Percentiles rank a stretch among this genome's conserved stretches.
These are phyloP conservation scores for Filobasidium floriforme DNA, from an alignment of 768 basidiomycete species.

Conservation along the genomic window DNA sequence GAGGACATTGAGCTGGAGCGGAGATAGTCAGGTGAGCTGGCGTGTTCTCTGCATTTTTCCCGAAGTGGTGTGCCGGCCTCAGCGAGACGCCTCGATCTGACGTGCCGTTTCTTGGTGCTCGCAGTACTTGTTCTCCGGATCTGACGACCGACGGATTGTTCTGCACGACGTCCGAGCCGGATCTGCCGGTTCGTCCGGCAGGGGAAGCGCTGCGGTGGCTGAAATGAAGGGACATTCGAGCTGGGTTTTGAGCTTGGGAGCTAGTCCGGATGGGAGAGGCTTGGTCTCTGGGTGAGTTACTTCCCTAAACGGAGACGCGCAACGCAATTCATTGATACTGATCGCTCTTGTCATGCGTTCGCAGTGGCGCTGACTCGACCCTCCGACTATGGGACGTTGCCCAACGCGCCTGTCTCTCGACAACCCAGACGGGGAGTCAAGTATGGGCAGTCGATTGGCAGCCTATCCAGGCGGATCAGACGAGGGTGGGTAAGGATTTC, in stretches of 20 bases:
- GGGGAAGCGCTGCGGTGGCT: conserved; percentile 70
- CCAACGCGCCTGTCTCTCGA: conserved; percentile 36
- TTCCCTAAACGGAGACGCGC: too few relatives aligned
- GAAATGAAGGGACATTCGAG: conserved; percentile 80
- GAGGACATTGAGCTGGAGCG: conserved; percentile 78
- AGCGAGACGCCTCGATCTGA: not conserved
- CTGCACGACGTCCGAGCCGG: conserved; percentile 71
- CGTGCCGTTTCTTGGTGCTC: not conserved
- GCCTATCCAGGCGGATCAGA: conserved; percentile 29
- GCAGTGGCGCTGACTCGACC: conserved; percentile 40
- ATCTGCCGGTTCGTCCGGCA: conserved; percentile 50
- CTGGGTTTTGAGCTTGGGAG: conserved; percentile 64
- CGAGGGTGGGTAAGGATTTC: conserved; percentile 40
- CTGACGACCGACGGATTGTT: conserved; percentile 85
- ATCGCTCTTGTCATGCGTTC: conserved; percentile 17
- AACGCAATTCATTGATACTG: too few relatives aligned
- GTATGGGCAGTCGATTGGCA: conserved; percentile 45
- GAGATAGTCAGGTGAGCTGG: conserved; percentile 79
- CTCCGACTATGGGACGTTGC: conserved; percentile 44
- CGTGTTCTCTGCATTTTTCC: too few relatives aligned
- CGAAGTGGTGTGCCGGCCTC: too few relatives aligned
- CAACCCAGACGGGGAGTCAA: conserved; percentile 29
- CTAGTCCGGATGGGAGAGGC: conserved; percentile 20
- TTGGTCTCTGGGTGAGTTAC: conserved; percentile 50
- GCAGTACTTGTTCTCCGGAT: conserved; percentile 78